Evolutionary conservation across 2,329 filamentous ascomycete species (phyloP).

Genomic region (Arthrobotrys pseudoclavata): DNA sequence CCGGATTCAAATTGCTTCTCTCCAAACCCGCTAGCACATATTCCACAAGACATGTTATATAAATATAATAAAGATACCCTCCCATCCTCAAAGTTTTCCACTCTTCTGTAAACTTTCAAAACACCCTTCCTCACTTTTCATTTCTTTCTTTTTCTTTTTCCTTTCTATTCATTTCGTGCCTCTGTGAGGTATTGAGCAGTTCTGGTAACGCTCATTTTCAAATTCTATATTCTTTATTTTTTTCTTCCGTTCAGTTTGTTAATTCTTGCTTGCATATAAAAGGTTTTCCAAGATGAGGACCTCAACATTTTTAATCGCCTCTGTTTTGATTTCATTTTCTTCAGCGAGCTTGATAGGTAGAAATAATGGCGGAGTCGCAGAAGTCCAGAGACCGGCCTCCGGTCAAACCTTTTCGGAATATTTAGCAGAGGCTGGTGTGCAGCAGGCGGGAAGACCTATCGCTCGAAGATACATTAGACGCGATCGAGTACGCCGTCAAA

Average conservation of each 20-base stretch:
- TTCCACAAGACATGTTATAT: slow-evolving; percentile 22
- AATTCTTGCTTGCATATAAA: not conserved
- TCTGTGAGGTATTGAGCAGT: slow-evolving; percentile 54
- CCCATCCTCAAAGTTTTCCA: slow-evolving; percentile 5
- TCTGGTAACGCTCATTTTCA: slow-evolving; percentile 55
- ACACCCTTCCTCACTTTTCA: slow-evolving; percentile 3
- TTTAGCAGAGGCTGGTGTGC: not conserved
- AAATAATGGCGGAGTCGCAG: not conserved
- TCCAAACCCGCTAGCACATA: slow-evolving; percentile 16
- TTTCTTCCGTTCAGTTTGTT: not conserved
- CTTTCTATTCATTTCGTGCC: slow-evolving; percentile 42
- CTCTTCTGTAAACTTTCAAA: slow-evolving; percentile 18
- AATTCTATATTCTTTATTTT: slow-evolving; percentile 12
- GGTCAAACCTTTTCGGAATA: not conserved
- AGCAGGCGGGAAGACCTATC: slow-evolving; percentile 9
- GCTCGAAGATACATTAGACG: slow-evolving; percentile 27
- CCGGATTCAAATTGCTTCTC: slow-evolving; percentile 12
- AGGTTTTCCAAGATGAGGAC: slow-evolving; percentile 41
- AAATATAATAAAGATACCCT: slow-evolving; percentile 38
- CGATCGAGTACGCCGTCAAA: slow-evolving; percentile 6
- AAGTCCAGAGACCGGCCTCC: not conserved
- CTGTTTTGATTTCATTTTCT: slow-evolving; percentile 41
- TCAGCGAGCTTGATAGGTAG: slow-evolving; percentile 18
- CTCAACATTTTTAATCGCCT: slow-evolving; percentile 41
- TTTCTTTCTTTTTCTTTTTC: slow-evolving; percentile 6